Evolutionary conservation across 1,139 yeast genomes (phyloP).

Genomic region (Neolecta irregularis): DNA sequence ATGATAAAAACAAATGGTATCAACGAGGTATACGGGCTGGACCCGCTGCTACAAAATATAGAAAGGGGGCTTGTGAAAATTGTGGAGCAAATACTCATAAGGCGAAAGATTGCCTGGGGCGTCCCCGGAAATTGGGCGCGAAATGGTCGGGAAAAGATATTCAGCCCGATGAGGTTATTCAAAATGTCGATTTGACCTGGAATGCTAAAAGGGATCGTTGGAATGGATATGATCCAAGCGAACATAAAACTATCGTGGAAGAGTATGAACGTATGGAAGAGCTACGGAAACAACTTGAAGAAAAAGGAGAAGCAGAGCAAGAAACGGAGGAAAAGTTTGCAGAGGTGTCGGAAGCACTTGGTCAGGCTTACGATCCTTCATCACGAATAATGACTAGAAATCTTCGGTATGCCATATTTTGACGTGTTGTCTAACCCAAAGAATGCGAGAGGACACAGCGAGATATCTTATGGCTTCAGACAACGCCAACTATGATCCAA

Average conservation of each 20-base stretch:
- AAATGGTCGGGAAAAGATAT: slow-evolving; percentile 23
- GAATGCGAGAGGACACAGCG: slow-evolving; percentile 42
- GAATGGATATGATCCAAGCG: slow-evolving; percentile 53
- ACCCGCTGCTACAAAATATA: slow-evolving; percentile 23
- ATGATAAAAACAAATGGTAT: slow-evolving; percentile 21
- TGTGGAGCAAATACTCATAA: slow-evolving; percentile 38
- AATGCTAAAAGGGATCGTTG: slow-evolving; percentile 65
- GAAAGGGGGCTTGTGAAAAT: slow-evolving; percentile 35
- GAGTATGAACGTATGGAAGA: slow-evolving; percentile 32
- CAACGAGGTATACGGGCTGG: slow-evolving; percentile 21
- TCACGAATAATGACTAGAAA: slow-evolving; percentile 8
- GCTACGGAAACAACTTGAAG: slow-evolving; percentile 17
- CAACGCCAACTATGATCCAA: slow-evolving; percentile 35
- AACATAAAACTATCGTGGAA: slow-evolving; percentile 38
- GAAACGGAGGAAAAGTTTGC: slow-evolving; percentile 13
- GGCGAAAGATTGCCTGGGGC: slow-evolving; percentile 36
- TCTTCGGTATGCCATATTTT: slow-evolving; percentile 7
- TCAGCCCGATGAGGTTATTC: slow-evolving; percentile 21
- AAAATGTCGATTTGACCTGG: slow-evolving; percentile 27
- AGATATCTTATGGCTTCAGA: slow-evolving; percentile 30
- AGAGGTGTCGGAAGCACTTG: slow-evolving; percentile 18
- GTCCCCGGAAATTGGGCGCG: slow-evolving; percentile 32
- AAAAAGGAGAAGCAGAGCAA: slow-evolving; percentile 16
- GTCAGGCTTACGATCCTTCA: slow-evolving; percentile 14
- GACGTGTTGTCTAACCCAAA: slow-evolving; percentile 19